Evolutionary conservation across 73 alveolate genomes (phyloP).

Genomic region (Strombidium stylifer): DNA sequence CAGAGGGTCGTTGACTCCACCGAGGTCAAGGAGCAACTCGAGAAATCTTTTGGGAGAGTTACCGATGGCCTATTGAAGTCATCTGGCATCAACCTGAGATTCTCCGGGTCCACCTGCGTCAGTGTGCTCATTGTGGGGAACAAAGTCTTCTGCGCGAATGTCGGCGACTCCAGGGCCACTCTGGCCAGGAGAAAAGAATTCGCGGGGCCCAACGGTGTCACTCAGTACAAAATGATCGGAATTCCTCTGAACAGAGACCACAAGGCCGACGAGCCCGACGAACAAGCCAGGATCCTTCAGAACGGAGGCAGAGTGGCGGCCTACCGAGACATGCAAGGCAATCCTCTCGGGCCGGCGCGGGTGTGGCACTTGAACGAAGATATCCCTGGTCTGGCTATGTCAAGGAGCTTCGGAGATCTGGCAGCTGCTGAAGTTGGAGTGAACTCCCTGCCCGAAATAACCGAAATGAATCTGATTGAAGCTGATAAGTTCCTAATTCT

Average conservation of each 20-base stretch:
- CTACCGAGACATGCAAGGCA: conserved; percentile 63
- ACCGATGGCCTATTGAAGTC: not conserved
- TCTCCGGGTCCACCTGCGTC: conserved; percentile 61
- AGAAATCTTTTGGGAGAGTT: not conserved
- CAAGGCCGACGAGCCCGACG: conserved; percentile 91
- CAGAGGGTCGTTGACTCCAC: conserved; percentile 36
- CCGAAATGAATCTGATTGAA: conserved; percentile 23
- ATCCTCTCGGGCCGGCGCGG: conserved; percentile 63
- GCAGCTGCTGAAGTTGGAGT: conserved; percentile 72
- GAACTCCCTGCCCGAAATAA: conserved; percentile 61
- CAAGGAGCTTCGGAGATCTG: conserved; percentile 73
- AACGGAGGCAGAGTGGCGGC: conserved; percentile 93
- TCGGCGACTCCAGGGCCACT: conserved; percentile 83
- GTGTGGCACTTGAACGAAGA: conserved; percentile 54
- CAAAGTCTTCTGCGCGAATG: conserved; percentile 71
- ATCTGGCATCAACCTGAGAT: conserved; percentile 34
- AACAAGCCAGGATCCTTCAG: conserved; percentile 74
- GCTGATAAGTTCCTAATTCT: conserved; percentile 34
- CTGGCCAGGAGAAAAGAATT: conserved; percentile 13
- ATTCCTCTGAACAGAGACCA: conserved; percentile 71
- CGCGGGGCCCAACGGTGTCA: not conserved
- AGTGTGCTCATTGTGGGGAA: conserved; percentile 69
- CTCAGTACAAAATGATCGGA: not conserved
- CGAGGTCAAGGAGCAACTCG: conserved; percentile 40
- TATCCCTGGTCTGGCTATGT: conserved; percentile 76